These are phyloP conservation scores for Pseudogymnoascus sp. DNA, from an alignment of 2,329 filamentous ascomycete species.

Conservation along the genomic window DNA sequence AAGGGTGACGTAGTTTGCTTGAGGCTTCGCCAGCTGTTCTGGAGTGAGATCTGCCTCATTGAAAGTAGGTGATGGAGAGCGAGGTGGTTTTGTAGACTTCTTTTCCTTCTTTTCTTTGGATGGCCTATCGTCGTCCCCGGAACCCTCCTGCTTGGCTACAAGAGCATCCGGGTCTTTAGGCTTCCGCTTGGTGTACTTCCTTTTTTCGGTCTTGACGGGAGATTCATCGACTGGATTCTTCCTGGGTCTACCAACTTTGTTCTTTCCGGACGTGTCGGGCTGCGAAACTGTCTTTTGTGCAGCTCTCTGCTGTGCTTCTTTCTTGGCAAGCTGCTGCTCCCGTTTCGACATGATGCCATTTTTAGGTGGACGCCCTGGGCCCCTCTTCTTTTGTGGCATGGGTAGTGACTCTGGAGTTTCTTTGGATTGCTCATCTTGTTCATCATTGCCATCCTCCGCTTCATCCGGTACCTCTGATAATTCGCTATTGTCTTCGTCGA, in stretches of 20 bases:
- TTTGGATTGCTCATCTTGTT: slow-evolving; percentile 11
- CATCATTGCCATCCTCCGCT: slow-evolving; percentile 16
- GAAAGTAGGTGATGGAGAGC: slow-evolving; percentile 46
- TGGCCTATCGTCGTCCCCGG: slow-evolving; percentile 37
- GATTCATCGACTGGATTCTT: slow-evolving; percentile 56
- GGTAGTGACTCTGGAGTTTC: slow-evolving; percentile 16
- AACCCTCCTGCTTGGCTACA: slow-evolving; percentile 46
- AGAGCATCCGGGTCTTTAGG: slow-evolving; percentile 37
- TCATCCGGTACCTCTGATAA: slow-evolving; percentile 15
- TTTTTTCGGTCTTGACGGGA: slow-evolving; percentile 49
- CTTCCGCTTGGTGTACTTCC: slow-evolving; percentile 58
- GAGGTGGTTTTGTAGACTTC: slow-evolving; percentile 33
- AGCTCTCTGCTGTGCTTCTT: slow-evolving; percentile 52
- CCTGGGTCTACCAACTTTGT: slow-evolving; percentile 56
- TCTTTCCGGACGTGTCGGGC: slow-evolving; percentile 38
- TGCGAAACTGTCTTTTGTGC: slow-evolving; percentile 41
- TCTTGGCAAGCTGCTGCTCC: slow-evolving; percentile 57
- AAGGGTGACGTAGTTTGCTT: slow-evolving; percentile 48
- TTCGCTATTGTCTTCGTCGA: slow-evolving; percentile 20
- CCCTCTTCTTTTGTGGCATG: slow-evolving; percentile 40
- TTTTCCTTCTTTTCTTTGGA: slow-evolving; percentile 49
- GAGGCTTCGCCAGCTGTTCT: slow-evolving; percentile 63
- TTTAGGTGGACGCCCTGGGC: slow-evolving; percentile 73
- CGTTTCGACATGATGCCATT: slow-evolving; percentile 78
- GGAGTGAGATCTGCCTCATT: slow-evolving; percentile 53